Evolutionary conservation across 75 land plant genomes (phyloP), one percentile per base, ranked within the genome.

Genomic region (Ceratopteris richardii): DNA sequence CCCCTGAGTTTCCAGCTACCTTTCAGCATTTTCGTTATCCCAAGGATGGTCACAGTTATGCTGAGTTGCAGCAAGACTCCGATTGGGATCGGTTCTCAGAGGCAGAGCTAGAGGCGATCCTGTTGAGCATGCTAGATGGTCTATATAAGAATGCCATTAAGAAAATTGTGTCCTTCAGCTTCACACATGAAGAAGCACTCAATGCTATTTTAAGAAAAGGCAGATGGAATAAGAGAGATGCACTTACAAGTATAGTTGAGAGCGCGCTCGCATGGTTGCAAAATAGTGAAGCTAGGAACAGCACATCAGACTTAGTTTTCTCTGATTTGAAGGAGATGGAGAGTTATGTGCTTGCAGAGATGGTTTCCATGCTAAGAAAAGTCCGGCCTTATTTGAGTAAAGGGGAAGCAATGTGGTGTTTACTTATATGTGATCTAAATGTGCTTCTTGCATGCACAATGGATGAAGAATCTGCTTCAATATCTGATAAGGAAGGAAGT

Each of bases 321-420:
- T 72, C 75, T 36, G 80, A 85, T 70, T 66, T 85, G 51, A 61
- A 69, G 57, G 77, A 82, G 59, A 42, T 85, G 44, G 78, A 73
- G 60, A 82, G 70, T 71, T 71, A 74, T 58, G 51, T 75, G 40
- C 58, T 85, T 39, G 82, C 71, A 1, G 80, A 85, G 54, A 70
- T 85, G 74, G 77, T 85, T 37, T 72, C 80, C 66, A 67, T 79
- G 39, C 60, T 85, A 25, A 71, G 80, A 65, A 79, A 66, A 39
- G 64, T 79, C 47, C 74, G 82, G 31, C 86, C 89, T 31, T 74
- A 68, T 60, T 62, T 82, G 28, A 79, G 85, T 66, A 77, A 60
- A 7, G 85, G 85, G 20, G 89, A 85, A 70, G 89, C 89, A 53
- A 82, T 82, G 89, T 85, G 86, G 89, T 85, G 77, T 70, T 64